Conservation (phyloP, 2,329 filamentous ascomycete species). For the Pseudopithomyces chartarum region DNA sequence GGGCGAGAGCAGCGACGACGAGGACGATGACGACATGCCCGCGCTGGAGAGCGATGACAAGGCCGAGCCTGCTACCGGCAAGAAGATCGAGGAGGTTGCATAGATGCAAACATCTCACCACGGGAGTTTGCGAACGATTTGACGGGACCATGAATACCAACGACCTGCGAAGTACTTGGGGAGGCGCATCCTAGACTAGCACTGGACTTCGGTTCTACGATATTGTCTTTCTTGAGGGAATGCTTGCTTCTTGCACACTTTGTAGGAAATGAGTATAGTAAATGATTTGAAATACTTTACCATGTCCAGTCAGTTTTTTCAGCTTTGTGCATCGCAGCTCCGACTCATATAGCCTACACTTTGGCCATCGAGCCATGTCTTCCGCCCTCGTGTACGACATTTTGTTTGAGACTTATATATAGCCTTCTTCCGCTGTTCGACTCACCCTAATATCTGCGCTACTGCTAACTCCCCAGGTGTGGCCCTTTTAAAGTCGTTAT, state of each 20-base stretch:
- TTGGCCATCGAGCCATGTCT: neutral
- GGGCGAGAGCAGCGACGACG: conserved; percentile 56
- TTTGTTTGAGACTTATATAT: no score
- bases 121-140: neutral
- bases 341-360: no score
- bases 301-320: neutral
- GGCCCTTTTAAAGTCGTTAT: no score
- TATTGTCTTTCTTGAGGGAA: conserved; percentile 5
- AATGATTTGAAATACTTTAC: conserved; percentile 15
- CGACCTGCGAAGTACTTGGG: conserved; percentile 6
- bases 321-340: neutral
- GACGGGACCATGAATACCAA: neutral
- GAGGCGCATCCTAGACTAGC: neutral
- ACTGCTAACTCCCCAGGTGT: no score
- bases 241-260: conserved; percentile 8
- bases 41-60: conserved; percentile 57
- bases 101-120: conserved; percentile 15
- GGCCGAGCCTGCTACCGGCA: conserved; percentile 32
- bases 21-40: conserved; percentile 81
- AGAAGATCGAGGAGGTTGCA: conserved; percentile 55
- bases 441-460: no score
- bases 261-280: conserved; percentile 22
- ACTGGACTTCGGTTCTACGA: neutral
- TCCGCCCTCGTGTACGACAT: neutral
- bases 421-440: no score